phyloP scores from a whole-genome alignment of 352 stramenopile species.

The Phytophthora kernoviae region DNA sequence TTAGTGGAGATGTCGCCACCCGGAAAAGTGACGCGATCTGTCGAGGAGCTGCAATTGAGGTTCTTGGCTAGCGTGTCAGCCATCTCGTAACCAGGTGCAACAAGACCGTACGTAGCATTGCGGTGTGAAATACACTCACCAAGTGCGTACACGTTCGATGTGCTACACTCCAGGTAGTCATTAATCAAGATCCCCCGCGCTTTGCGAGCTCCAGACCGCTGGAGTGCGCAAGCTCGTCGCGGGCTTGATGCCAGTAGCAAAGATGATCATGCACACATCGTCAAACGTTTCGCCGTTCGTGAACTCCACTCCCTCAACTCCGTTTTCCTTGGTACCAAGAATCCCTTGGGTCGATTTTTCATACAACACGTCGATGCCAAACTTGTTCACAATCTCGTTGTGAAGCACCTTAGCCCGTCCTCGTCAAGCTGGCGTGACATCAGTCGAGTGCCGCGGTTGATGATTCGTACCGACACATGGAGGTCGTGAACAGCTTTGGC shows the following conservation, averaged over 20 bases:
- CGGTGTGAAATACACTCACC: conserved; percentile 92
- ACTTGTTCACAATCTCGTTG: conserved; percentile 86
- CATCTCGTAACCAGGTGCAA: conserved; percentile 93
- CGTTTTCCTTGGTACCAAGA: conserved; percentile 45
- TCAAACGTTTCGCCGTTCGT: conserved; percentile 78
- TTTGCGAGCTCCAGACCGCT: conserved; percentile 73
- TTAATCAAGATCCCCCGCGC: conserved; percentile 92
- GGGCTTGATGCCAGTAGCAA: conserved; percentile 92
- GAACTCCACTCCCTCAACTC: conserved; percentile 77
- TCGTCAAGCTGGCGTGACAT: conserved; percentile 95
- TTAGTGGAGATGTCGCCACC: conserved; percentile 93
- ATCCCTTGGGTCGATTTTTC: conserved; percentile 81
- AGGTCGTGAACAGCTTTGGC: conserved; percentile 93
- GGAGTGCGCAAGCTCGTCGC: conserved; percentile 84
- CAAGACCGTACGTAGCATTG: conserved; percentile 93
- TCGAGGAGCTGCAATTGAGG: conserved; percentile 38
- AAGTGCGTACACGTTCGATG: conserved; percentile 84
- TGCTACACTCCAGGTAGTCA: conserved; percentile 83
- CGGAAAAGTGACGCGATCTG: conserved; percentile 63
- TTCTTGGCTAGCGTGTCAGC: conserved; percentile 87
- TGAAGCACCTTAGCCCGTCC: conserved; percentile 90
- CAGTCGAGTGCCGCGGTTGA: conserved; percentile 91
- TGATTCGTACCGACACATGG: conserved; percentile 85
- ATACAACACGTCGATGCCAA: conserved; percentile 89
- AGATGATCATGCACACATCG: conserved; percentile 92